Conservation (phyloP, 1,139 yeast species). For the Magnusiomyces suaveolens region DNA sequence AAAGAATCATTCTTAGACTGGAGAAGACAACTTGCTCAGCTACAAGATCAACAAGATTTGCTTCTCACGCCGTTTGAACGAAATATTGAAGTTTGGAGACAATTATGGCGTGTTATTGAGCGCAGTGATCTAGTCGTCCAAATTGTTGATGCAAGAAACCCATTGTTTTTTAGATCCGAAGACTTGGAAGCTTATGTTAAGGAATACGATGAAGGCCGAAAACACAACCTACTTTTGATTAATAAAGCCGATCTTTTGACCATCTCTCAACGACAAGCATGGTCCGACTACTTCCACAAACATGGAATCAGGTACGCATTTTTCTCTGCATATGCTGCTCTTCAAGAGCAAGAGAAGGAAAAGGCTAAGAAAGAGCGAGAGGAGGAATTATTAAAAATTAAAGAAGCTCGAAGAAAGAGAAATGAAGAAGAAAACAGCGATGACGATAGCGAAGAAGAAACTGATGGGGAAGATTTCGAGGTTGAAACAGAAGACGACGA, state of each 20-base stretch:
- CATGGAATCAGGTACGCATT: slow-evolving; percentile 75
- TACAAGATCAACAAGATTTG: slow-evolving; percentile 75
- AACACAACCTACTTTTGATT: slow-evolving; percentile 71
- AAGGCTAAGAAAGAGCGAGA: slow-evolving; percentile 15
- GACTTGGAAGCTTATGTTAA: slow-evolving; percentile 81
- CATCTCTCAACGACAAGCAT: slow-evolving; percentile 59
- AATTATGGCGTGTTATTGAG: slow-evolving; percentile 96
- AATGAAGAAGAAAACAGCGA: slow-evolving; percentile 16
- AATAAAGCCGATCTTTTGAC: slow-evolving; percentile 91
- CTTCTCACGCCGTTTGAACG: slow-evolving; percentile 94
- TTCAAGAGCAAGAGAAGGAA: slow-evolving; percentile 21
- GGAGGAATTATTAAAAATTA: slow-evolving; percentile 17
- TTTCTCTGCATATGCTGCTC: slow-evolving; percentile 81
- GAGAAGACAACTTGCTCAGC: slow-evolving; percentile 79
- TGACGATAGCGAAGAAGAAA: slow-evolving; percentile 18
- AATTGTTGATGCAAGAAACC: slow-evolving; percentile 96
- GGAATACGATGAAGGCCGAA: slow-evolving; percentile 54
- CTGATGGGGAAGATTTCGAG: slow-evolving; percentile 8
- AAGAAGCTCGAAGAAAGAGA: slow-evolving; percentile 20
- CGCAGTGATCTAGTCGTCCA: slow-evolving; percentile 91
- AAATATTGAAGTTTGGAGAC: slow-evolving; percentile 97
- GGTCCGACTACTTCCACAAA: slow-evolving; percentile 76
- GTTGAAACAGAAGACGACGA: slow-evolving; percentile 4
- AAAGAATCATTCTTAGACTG: slow-evolving; percentile 85
- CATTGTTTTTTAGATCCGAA: slow-evolving; percentile 76